These are phyloP conservation scores for Hypoxylon sp. DNA, from an alignment of 2,329 filamentous ascomycete genomes.

Conservation along the genomic window DNA sequence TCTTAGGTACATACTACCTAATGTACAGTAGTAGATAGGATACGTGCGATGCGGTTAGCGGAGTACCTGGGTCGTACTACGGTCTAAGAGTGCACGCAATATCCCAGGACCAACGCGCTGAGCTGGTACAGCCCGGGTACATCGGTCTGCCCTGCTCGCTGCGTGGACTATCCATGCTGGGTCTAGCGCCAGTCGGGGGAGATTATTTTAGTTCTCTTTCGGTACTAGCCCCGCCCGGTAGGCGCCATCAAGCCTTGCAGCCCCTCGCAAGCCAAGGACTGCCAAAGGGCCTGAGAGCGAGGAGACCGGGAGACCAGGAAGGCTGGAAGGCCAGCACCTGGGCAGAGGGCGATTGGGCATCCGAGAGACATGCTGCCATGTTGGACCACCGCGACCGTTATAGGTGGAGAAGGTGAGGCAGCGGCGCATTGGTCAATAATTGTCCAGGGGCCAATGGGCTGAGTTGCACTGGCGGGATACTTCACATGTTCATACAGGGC, in stretches of 20 bases:
- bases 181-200: slow-evolving; percentile 22
- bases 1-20: no score
- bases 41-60: no score
- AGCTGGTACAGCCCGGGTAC: slow-evolving; percentile 14
- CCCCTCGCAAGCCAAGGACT: no score
- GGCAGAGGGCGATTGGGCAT: slow-evolving; percentile 21
- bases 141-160: slow-evolving; percentile 22
- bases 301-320: no score
- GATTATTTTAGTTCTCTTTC: slow-evolving; percentile 34
- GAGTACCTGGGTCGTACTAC: no score
- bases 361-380: neutral
- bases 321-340: no score
- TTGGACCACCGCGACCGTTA: slow-evolving; percentile 8
- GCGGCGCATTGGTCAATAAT: slow-evolving; percentile 26
- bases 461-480: neutral
- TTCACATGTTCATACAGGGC: no score
- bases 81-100: neutral
- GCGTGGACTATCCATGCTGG: slow-evolving; percentile 19
- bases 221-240: slow-evolving; percentile 22
- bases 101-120: slow-evolving; percentile 10
- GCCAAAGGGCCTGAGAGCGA: no score
- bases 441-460: slow-evolving; percentile 20
- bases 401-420: slow-evolving; percentile 31
- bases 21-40: no score
- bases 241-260: slow-evolving; percentile 4